These are phyloP conservation scores for Athelia psychrophila DNA, from an alignment of 1,284 basidiomycete genomes.

Conservation along the genomic window DNA sequence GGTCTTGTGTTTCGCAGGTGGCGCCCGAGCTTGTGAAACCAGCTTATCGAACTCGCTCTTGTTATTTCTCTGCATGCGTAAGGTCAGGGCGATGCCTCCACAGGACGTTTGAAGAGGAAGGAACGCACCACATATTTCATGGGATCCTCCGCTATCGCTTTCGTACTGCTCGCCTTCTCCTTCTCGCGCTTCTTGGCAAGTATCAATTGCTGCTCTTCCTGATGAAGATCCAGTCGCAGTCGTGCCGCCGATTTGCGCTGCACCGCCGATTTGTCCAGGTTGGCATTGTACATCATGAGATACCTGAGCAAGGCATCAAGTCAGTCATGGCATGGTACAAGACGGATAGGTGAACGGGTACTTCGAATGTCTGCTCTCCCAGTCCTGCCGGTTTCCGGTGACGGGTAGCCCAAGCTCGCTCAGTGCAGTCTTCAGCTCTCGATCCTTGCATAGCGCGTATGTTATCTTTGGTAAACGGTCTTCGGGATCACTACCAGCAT, in stretches of 20 bases:
- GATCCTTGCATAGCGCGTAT: slow-evolving; percentile 63
- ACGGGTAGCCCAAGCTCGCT: slow-evolving; percentile 46
- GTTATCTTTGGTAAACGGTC: slow-evolving; percentile 52
- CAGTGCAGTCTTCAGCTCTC: slow-evolving; percentile 57
- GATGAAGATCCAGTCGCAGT: slow-evolving; percentile 50
- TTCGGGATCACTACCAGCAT: slow-evolving; percentile 22
- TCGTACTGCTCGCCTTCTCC: slow-evolving; percentile 34
- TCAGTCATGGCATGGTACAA: not conserved
- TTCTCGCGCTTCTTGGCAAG: not conserved
- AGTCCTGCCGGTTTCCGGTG: slow-evolving; percentile 47
- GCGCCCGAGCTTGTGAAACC: slow-evolving; percentile 1
- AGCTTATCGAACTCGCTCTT: slow-evolving; percentile 13
- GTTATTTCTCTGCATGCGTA: slow-evolving; percentile 9
- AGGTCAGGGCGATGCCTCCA: slow-evolving; percentile 28
- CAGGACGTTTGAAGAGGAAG: slow-evolving; percentile 18
- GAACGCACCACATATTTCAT: slow-evolving; percentile 45
- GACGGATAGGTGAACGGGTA: slow-evolving; percentile 19
- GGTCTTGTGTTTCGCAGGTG: not conserved
- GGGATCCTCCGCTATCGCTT: slow-evolving; percentile 40
- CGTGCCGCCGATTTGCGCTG: slow-evolving; percentile 46
- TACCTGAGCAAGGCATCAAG: slow-evolving; percentile 40
- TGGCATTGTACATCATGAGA: slow-evolving; percentile 68
- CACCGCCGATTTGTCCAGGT: slow-evolving; percentile 53
- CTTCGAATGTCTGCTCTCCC: slow-evolving; percentile 60
- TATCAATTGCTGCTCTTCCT: slow-evolving; percentile 42